Conservation (phyloP, 805 yeast genomes). For the Pichia membranifaciens region DNA sequence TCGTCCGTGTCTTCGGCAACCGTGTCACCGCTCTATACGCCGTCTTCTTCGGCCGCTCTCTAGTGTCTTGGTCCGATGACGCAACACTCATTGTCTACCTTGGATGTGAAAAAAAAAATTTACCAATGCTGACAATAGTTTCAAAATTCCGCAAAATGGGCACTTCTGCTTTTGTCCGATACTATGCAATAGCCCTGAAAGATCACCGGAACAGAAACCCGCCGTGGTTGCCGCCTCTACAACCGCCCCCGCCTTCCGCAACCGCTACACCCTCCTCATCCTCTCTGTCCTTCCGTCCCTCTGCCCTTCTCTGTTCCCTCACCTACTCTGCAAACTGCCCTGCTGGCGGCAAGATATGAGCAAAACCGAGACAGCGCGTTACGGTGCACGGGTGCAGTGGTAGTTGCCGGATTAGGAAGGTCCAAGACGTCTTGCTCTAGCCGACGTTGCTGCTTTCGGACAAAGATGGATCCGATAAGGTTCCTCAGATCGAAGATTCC, state of each 20-base stretch:
- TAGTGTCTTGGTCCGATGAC: background rate
- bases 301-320: background rate
- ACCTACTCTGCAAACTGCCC: background rate
- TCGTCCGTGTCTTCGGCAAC: constrained; percentile 24
- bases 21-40: constrained; percentile 4
- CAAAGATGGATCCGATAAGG: no score
- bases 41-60: constrained; percentile 1
- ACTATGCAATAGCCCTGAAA: no score
- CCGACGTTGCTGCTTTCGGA: no score
- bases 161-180: no score
- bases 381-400: background rate
- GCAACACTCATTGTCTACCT: background rate
- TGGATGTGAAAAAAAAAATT: background rate
- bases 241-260: no score
- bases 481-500: no score
- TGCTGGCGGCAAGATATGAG: background rate
- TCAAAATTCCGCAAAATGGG: no score
- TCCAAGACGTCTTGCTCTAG: background rate
- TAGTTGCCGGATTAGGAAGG: background rate
- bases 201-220: no score
- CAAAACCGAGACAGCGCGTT: background rate
- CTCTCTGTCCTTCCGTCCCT: background rate
- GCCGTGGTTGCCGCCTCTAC: no score
- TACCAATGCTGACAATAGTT: no score
- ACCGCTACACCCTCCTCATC: no score